A percentile compares a stretch with the other conserved stretches of the same genome.
Evolutionary conservation across 768 basidiomycete genomes (phyloP).

Genomic region (Tylopilus plumbeoviolaceoides): DNA sequence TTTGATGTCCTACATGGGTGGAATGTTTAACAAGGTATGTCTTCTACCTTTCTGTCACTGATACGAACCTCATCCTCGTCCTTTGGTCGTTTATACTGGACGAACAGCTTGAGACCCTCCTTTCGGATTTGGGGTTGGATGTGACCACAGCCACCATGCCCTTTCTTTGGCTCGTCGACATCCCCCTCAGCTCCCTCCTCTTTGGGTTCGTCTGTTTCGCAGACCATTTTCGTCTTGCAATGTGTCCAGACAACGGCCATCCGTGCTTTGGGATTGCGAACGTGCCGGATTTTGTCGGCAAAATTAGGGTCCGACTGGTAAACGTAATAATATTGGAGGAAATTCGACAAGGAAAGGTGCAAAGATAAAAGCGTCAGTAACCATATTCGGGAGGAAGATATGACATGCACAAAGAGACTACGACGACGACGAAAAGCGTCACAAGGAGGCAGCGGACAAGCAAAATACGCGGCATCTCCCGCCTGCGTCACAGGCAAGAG

Average conservation of each 20-base stretch:
- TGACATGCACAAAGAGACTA: conserved; percentile 24
- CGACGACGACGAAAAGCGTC: conserved; percentile 37
- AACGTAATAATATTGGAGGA: conserved; percentile 26
- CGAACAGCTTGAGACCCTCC: conserved; percentile 92
- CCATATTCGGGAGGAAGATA: conserved; percentile 31
- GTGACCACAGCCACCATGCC: conserved; percentile 97
- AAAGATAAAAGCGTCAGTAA: conserved; percentile 59
- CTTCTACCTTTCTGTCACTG: conserved; percentile 1
- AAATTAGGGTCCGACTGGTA: conserved; percentile 77
- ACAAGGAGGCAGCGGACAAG: conserved; percentile 57
- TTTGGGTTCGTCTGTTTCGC: conserved; percentile 85
- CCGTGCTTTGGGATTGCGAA: conserved; percentile 80
- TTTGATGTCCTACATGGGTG: conserved; percentile 62
- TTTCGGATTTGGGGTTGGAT: conserved; percentile 85
- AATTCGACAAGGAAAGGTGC: conserved; percentile 37
- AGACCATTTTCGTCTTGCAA: conserved; percentile 85
- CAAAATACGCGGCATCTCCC: conserved; percentile 39
- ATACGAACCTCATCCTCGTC: conserved; percentile 90
- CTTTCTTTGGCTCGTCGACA: conserved; percentile 72
- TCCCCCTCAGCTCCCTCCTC: conserved; percentile 72
- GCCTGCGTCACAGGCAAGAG: conserved; percentile 70
- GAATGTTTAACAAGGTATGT: conserved; percentile 9
- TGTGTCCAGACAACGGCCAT: conserved; percentile 83
- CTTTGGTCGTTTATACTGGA: conserved; percentile 92
- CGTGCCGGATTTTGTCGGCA: conserved; percentile 82